Evolutionary conservation across 2,329 filamentous ascomycete genomes (phyloP).

Genomic region (Ceratocystis destructans): DNA sequence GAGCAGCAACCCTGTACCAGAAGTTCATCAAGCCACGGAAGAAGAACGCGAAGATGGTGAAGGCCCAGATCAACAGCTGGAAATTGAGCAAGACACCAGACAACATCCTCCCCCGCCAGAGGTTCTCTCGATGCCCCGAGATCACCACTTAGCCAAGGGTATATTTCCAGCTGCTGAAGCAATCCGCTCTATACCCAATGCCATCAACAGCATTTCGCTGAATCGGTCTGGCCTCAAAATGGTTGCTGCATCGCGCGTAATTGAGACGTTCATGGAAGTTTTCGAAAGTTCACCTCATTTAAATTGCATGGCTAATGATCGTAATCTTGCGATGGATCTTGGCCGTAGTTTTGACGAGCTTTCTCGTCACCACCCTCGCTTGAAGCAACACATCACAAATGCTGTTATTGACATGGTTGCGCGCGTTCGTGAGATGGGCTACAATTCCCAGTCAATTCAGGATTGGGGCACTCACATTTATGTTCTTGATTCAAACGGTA

Average conservation of each 20-base stretch:
- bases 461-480: constrained; percentile 72
- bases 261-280: constrained; percentile 86
- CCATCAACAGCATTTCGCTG: constrained; percentile 85
- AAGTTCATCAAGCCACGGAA: constrained; percentile 23
- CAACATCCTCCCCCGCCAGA: constrained; percentile 41
- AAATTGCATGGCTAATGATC: constrained; percentile 64
- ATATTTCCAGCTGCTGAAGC: constrained; percentile 82
- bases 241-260: constrained; percentile 67
- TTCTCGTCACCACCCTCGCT: constrained; percentile 74
- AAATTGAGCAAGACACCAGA: constrained; percentile 24
- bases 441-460: constrained; percentile 50
- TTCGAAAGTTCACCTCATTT: constrained; percentile 88
- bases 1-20: constrained; percentile 39
- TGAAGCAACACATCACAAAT: constrained; percentile 68
- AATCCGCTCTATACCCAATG: constrained; percentile 71
- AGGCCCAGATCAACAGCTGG: constrained; percentile 25
- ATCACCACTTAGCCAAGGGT: constrained; percentile 44
- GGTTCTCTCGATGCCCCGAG: constrained; percentile 33
- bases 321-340: constrained; percentile 54
- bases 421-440: constrained; percentile 61
- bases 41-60: constrained; percentile 21
- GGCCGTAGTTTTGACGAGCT: constrained; percentile 87
- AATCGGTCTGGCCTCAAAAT: constrained; percentile 78
- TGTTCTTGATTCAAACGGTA: constrained; percentile 44
- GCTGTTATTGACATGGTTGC: constrained; percentile 83